Evolutionary conservation across 495 filamentous ascomycete genomes (phyloP).

Genomic region (Arthonia radiata): DNA sequence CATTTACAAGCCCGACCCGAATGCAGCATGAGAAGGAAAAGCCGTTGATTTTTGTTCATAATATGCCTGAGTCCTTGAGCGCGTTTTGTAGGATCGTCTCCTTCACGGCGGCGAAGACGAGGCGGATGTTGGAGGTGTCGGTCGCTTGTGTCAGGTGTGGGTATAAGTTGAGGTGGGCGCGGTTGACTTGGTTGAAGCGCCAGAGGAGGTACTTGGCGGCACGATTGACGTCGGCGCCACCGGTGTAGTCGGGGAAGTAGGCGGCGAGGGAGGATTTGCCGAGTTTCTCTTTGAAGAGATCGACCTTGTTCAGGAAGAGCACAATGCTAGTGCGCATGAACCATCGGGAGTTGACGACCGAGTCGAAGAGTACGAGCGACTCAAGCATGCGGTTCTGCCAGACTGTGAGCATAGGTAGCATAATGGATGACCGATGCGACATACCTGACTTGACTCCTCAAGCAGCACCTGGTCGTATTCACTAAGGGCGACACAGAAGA

Average conservation of each 20-base stretch:
- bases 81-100: conserved; percentile 97
- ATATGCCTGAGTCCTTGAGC: conserved; percentile 88
- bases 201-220: conserved; percentile 94
- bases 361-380: conserved; percentile 89
- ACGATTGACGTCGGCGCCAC: conserved; percentile 90
- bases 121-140: conserved; percentile 89
- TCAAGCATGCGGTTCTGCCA: conserved; percentile 95
- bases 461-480: conserved; percentile 94
- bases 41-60: too few species aligned
- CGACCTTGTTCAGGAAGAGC: conserved; percentile 94
- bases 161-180: conserved; percentile 86
- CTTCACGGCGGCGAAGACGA: conserved; percentile 95
- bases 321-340: conserved; percentile 98
- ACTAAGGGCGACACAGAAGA: conserved; percentile 94
- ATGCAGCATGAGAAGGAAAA: too few species aligned
- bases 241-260: conserved; percentile 95
- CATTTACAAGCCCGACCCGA: too few species aligned
- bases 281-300: conserved; percentile 88
- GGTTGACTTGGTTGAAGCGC: conserved; percentile 96
- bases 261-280: conserved; percentile 67
- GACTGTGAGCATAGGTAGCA: background rate
- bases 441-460: conserved; percentile 89
- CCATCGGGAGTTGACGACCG: conserved; percentile 95
- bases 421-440: conserved; percentile 3
- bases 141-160: conserved; percentile 97